Evolutionary conservation across 2,329 filamentous ascomycete genomes (phyloP).

Genomic region (Colletotrichum sansevieriae): DNA sequence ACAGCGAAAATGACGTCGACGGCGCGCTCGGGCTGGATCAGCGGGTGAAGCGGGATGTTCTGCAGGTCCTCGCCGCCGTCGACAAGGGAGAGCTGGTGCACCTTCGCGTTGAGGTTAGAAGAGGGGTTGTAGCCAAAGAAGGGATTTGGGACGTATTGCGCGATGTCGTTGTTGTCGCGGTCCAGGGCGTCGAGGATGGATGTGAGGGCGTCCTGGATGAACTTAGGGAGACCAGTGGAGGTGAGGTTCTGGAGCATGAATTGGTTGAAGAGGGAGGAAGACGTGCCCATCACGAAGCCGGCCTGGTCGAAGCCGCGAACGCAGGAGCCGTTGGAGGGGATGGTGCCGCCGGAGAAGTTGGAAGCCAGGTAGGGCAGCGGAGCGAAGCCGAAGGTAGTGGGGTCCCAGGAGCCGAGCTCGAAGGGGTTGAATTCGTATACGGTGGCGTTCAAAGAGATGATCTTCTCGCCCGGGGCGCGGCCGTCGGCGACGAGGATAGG

Average conservation of each 20-base stretch:
- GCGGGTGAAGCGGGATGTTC: constrained; percentile 83
- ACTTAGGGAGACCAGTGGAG: constrained; percentile 45
- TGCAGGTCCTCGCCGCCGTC: constrained; percentile 85
- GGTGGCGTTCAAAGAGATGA: constrained; percentile 67
- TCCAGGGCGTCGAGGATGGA: constrained; percentile 69
- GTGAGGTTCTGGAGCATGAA: constrained; percentile 73
- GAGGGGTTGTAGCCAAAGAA: constrained; percentile 60
- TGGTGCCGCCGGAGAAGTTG: constrained; percentile 64
- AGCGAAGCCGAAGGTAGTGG: constrained; percentile 70
- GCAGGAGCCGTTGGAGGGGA: constrained; percentile 59
- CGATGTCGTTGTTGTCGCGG: constrained; percentile 77
- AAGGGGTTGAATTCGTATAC: constrained; percentile 76
- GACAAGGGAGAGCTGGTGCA: constrained; percentile 75
- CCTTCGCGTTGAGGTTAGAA: constrained; percentile 57
- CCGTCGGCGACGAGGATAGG: constrained; percentile 65
- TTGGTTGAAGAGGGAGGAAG: constrained; percentile 84
- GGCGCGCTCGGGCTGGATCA: constrained; percentile 64
- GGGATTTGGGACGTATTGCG: constrained; percentile 76
- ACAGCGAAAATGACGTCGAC: constrained; percentile 75
- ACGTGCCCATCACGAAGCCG: constrained; percentile 86
- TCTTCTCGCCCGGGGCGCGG: constrained; percentile 57
- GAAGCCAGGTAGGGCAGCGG: constrained; percentile 72
- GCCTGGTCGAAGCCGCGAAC: constrained; percentile 80
- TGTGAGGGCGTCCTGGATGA: constrained; percentile 59
- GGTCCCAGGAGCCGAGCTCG: constrained; percentile 76